Evolutionary conservation across 768 basidiomycete species (phyloP).

Genomic region (Collybia mongolica): DNA sequence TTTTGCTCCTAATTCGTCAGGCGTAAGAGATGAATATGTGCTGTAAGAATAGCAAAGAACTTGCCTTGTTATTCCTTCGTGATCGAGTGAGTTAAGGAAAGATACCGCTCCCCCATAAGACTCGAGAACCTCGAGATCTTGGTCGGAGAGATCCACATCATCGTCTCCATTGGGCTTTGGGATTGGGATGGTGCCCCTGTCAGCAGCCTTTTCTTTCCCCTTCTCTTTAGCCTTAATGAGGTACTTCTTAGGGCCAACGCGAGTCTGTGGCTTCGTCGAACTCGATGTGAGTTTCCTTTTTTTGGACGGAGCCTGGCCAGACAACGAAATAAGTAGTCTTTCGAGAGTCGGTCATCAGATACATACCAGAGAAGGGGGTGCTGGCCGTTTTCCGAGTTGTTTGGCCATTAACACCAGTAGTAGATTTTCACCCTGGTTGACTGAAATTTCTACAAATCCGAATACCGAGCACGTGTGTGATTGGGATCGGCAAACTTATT

Average conservation of each 20-base stretch:
- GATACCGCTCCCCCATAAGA: conserved; percentile 60
- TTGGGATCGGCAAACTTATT: too few species aligned
- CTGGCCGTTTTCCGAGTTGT: conserved; percentile 31
- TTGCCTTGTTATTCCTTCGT: conserved; percentile 78
- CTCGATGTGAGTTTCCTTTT: conserved; percentile 53
- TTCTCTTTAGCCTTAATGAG: conserved; percentile 36
- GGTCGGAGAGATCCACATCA: conserved; percentile 61
- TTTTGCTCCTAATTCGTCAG: conserved; percentile 66
- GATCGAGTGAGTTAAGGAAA: conserved; percentile 75
- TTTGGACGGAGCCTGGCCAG: conserved; percentile 46
- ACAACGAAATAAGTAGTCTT: not conserved
- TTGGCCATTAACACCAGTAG: conserved; percentile 11
- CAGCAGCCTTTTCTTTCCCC: conserved; percentile 58
- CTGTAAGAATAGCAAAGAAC: conserved; percentile 11
- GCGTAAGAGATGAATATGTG: not conserved
- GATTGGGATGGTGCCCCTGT: conserved; percentile 61
- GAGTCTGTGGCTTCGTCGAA: conserved; percentile 16
- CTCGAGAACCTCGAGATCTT: conserved; percentile 64
- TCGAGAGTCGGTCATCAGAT: not conserved
- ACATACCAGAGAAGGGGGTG: conserved; percentile 25
- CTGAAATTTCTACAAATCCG: not conserved
- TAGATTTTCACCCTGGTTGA: too few species aligned
- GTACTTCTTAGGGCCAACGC: conserved; percentile 18
- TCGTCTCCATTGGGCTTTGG: conserved; percentile 49
- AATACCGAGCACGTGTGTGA: not conserved